A percentile compares a stretch with the other conserved stretches of the same genome.
These are phyloP conservation scores for Themeda triandra DNA, from an alignment of 176 grass and related monocot species.

Conservation along the genomic window DNA sequence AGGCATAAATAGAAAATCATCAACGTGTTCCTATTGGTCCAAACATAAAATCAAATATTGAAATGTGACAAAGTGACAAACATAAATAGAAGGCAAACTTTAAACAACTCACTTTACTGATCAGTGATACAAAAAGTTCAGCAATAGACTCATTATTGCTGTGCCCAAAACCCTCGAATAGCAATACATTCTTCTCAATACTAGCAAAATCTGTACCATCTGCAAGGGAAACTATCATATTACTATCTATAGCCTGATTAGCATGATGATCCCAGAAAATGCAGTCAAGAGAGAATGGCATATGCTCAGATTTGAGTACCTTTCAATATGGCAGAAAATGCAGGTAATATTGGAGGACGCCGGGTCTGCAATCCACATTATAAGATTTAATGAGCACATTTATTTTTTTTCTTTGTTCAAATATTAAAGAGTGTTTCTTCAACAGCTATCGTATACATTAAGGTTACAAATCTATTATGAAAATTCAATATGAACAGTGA, in stretches of 20 bases:
- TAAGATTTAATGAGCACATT: conserved; percentile 13
- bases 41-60: neutral
- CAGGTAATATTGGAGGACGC: conserved; percentile 83
- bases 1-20: neutral
- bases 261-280: conserved; percentile 6
- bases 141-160: conserved; percentile 83
- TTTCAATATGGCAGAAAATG: conserved; percentile 79
- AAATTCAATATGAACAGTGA: conserved; percentile 10
- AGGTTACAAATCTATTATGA: neutral
- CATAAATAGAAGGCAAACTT: conserved; percentile 26
- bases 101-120: conserved; percentile 67
- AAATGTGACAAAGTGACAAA: neutral
- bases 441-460: neutral
- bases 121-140: conserved; percentile 78
- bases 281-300: neutral
- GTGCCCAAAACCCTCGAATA: conserved; percentile 65
- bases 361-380: conserved; percentile 66
- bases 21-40: neutral
- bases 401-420: conserved; percentile 13
- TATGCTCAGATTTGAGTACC: conserved; percentile 39
- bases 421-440: conserved; percentile 3
- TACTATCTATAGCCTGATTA: conserved; percentile 14
- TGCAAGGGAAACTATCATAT: conserved; percentile 33
- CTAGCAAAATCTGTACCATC: conserved; percentile 58
- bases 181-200: conserved; percentile 43